Evolutionary conservation across 2,329 filamentous ascomycete species (phyloP).

Genomic region (Trichoderma koningiopsis): DNA sequence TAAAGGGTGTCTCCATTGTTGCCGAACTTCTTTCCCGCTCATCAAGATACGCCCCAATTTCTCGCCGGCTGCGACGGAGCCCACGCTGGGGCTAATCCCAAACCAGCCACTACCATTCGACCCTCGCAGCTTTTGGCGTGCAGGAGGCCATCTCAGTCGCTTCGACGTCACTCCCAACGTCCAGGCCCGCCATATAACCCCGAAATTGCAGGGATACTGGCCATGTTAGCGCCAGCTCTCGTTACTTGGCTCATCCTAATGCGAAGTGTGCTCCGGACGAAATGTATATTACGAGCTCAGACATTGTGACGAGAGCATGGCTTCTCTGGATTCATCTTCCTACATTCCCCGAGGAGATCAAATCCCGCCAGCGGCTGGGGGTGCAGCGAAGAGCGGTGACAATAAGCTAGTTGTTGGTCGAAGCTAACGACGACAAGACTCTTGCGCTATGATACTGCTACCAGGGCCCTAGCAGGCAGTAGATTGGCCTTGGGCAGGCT

Average conservation of each 20-base stretch:
- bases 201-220: conserved; percentile 22
- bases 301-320: conserved; percentile 8
- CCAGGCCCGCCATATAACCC: conserved; percentile 21
- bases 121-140: conserved; percentile 23
- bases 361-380: not conserved
- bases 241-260: conserved; percentile 22
- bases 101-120: conserved; percentile 16
- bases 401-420: conserved; percentile 13
- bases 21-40: conserved; percentile 16
- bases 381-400: conserved; percentile 18
- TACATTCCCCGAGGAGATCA: conserved; percentile 6
- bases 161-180: conserved; percentile 18
- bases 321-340: not conserved
- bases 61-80: conserved; percentile 19
- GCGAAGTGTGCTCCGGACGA: conserved; percentile 19
- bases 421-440: not conserved
- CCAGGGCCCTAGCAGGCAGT: not conserved
- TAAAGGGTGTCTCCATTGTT: conserved; percentile 19
- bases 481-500: not conserved
- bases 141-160: conserved; percentile 20
- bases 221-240: conserved; percentile 18
- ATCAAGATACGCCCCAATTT: conserved; percentile 20
- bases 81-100: conserved; percentile 21
- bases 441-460: not conserved
- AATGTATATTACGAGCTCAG: conserved; percentile 9